Evolutionary conservation across 2,329 filamentous ascomycete genomes (phyloP).

Genomic region (Hortaea werneckii): DNA sequence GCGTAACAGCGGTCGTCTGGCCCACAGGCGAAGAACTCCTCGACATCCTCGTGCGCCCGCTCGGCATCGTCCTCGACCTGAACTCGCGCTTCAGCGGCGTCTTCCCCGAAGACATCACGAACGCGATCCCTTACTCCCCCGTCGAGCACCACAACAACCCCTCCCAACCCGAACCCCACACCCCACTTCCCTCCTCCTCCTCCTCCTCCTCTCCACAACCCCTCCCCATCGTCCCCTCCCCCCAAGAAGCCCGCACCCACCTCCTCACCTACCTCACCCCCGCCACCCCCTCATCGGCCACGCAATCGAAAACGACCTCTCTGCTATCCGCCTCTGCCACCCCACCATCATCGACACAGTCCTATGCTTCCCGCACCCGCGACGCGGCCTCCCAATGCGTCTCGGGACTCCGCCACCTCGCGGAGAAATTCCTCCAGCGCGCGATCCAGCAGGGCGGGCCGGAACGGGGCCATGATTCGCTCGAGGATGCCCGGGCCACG

Average conservation of each 20-base stretch:
- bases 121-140: conserved; percentile 3
- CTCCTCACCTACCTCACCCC: conserved; percentile 68
- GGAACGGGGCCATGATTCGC: conserved; percentile 69
- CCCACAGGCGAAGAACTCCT: conserved; percentile 64
- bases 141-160: conserved; percentile 9
- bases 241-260: conserved; percentile 61
- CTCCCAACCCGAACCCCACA: conserved; percentile 9
- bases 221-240: conserved; percentile 66
- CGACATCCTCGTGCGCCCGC: conserved; percentile 74
- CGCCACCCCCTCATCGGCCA: conserved; percentile 77
- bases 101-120: conserved; percentile 52
- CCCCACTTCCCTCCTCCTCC: conserved; percentile 3
- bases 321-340: conserved; percentile 73
- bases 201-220: conserved; percentile 9
- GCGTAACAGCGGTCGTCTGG: conserved; percentile 82
- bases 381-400: conserved; percentile 62
- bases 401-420: conserved; percentile 67
- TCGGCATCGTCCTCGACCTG: conserved; percentile 76
- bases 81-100: conserved; percentile 92
- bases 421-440: conserved; percentile 57
- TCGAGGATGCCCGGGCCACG: conserved; percentile 80
- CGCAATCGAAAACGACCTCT: conserved; percentile 90
- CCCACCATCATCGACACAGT: conserved; percentile 77
- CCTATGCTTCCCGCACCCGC: conserved; percentile 67
- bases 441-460: conserved; percentile 66